Evolutionary conservation across 768 basidiomycete genomes (phyloP).

Genomic region (Collybia sordida): DNA sequence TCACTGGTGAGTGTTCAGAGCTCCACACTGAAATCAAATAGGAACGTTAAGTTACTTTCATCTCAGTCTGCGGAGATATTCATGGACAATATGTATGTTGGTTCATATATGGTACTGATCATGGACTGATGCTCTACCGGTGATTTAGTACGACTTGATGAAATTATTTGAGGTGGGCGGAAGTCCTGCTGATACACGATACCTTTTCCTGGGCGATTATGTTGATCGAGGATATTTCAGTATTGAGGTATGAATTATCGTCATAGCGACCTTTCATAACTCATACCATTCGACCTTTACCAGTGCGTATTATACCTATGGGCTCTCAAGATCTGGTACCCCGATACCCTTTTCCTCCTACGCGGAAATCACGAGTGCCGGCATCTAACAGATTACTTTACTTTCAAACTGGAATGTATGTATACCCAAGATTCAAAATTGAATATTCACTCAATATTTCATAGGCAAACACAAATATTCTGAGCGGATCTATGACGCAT

Average conservation of each 20-base stretch:
- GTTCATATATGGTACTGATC: neutral
- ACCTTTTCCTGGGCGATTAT: conserved; percentile 91
- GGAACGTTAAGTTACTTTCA: neutral
- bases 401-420: conserved; percentile 97
- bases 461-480: conserved; percentile 99
- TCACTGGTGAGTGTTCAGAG: conserved; percentile 69
- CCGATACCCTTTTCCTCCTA: conserved; percentile 92
- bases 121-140: conserved; percentile 5
- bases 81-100: conserved; percentile 95
- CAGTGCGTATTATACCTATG: conserved; percentile 98
- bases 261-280: neutral
- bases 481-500: conserved; percentile 93
- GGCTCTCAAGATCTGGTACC: conserved; percentile 99
- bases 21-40: neutral
- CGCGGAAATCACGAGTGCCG: conserved; percentile 99
- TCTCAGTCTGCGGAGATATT: conserved; percentile 91
- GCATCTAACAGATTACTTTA: conserved; percentile 98
- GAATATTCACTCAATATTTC: conserved; percentile 2
- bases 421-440: conserved; percentile 11
- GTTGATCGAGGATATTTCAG: conserved; percentile 94
- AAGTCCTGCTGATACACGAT: conserved; percentile 90
- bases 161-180: conserved; percentile 94
- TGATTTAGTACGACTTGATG: conserved; percentile 83
- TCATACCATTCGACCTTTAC: conserved; percentile 13
- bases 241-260: conserved; percentile 63